phyloP scores from a whole-genome alignment of 331 rosid genomes.

The Cydonia oblonga region DNA sequence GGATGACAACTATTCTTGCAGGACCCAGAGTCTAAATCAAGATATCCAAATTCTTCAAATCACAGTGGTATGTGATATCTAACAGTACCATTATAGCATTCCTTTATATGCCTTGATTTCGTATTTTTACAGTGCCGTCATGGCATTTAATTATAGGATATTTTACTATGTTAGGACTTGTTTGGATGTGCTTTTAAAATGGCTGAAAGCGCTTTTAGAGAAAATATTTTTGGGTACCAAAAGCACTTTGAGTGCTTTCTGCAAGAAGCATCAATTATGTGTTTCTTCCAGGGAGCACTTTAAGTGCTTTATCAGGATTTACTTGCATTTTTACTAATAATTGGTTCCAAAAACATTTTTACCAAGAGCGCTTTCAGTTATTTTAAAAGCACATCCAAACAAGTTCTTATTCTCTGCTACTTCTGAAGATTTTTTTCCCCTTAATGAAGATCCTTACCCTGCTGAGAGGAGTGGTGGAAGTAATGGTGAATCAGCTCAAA shows the following conservation, averaged over 20 bases:
- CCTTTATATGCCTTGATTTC: not conserved
- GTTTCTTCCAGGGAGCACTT: no score
- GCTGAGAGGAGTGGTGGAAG: constrained; percentile 43
- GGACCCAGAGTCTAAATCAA: constrained; percentile 32
- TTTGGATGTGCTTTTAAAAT: no score
- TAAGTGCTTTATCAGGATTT: no score
- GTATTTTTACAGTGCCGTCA: not conserved
- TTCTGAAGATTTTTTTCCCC: constrained; percentile 13
- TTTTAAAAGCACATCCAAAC: no score
- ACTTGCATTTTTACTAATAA: no score
- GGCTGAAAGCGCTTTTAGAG: no score
- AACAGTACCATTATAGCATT: not conserved
- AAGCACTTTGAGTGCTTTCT: no score
- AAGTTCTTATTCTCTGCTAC: constrained; percentile 10
- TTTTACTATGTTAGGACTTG: not conserved
- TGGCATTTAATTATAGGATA: not conserved
- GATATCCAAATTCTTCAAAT: constrained; percentile 51
- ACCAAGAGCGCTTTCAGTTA: no score
- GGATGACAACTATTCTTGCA: constrained; percentile 8
- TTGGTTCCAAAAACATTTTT: no score
- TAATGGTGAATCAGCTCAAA: constrained; percentile 55
- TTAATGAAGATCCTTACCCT: constrained; percentile 28
- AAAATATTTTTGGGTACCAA: no score
- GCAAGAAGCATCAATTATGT: no score
- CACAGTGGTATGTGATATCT: constrained; percentile 41